Evolutionary conservation across 2,329 filamentous ascomycete species (phyloP), one percentile per base, ranked within the genome.

Genomic region (Trichoderma atroviride): DNA sequence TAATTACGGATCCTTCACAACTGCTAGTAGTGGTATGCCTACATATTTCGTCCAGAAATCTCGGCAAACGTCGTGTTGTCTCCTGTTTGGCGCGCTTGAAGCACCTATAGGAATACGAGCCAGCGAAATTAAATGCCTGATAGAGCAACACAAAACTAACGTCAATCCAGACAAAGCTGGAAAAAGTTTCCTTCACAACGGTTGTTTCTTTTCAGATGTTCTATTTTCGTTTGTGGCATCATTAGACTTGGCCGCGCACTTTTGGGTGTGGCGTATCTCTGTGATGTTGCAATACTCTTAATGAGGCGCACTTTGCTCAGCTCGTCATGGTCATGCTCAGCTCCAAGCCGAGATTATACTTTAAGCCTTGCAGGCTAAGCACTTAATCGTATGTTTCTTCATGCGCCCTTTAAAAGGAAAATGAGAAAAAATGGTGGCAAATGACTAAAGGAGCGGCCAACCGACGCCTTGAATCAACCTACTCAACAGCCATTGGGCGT

Each of bases 61-160:
- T 14, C 31, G 16, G 14, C 19, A 60, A 50, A 5, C 10, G 35
- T 61, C 61, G 33, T 3, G 27, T 55, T 27, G 14, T 50, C 35
- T 13, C 29, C 27, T 29, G 40, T 50, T 33, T 33, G 10, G 33
- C 50, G 33, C 62, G 13, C 62, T 27, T 27, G 31, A 40, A 57
- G 31, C 40, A 11, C 50, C 16, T 40, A 19, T 27, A 19, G 16
- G 57, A 57, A 67, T 57, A 62, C 61, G 61, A 64, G 53, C 47
- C 37, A 33, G 53, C 50, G 24, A 55, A 55, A 55, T 55, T 64
- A 27, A 4, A 4, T 27, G 27, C 27, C 27, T 27, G 4, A 27
- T 27, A 27, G 2, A 27, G 27, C 27, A 27, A 27, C 27, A 27
- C 27, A 27, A 27, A 27, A 27, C 27, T 27, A 27, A 27, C 27